Evolutionary conservation across 139 green algal genomes (phyloP).

Genomic region (Chlamydomonas applanata): DNA sequence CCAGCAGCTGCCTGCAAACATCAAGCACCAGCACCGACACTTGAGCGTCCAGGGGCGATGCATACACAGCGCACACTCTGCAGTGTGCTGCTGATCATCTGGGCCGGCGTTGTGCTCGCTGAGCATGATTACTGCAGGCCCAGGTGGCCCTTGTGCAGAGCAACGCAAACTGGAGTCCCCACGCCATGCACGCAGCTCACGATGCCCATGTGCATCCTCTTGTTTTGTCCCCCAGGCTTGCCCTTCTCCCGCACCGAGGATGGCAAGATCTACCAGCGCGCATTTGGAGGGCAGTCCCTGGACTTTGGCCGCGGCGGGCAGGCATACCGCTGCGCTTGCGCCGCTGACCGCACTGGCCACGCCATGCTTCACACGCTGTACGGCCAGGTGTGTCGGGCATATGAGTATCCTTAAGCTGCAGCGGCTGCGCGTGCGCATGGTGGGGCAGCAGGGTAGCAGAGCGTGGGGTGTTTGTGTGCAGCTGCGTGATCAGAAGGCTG

Average conservation of each 20-base stretch:
- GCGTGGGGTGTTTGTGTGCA: no score
- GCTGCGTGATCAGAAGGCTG: no score
- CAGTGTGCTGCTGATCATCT: no score
- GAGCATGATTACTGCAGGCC: background rate
- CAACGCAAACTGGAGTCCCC: background rate
- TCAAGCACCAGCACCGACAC: no score
- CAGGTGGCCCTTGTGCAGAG: no score
- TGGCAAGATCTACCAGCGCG: slow-evolving; percentile 98
- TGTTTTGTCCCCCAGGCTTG: slow-evolving; percentile 49
- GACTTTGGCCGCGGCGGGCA: slow-evolving; percentile 88
- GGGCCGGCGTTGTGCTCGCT: no score
- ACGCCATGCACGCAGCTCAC: background rate
- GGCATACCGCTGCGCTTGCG: slow-evolving; percentile 87
- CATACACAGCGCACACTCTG: no score
- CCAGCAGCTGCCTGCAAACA: no score
- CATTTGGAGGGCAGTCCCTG: slow-evolving; percentile 94
- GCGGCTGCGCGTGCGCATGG: no score
- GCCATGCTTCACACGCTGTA: slow-evolving; percentile 99
- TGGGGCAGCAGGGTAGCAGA: no score
- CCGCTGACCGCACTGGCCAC: slow-evolving; percentile 96
- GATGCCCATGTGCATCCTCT: background rate
- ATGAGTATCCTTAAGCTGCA: no score
- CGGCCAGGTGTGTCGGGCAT: slow-evolving; percentile 63
- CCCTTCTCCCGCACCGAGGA: slow-evolving; percentile 98
- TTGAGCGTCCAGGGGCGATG: no score